These are phyloP conservation scores for Neofusicoccum ribis DNA, from an alignment of 2,329 filamentous ascomycete species.

Conservation along the genomic window DNA sequence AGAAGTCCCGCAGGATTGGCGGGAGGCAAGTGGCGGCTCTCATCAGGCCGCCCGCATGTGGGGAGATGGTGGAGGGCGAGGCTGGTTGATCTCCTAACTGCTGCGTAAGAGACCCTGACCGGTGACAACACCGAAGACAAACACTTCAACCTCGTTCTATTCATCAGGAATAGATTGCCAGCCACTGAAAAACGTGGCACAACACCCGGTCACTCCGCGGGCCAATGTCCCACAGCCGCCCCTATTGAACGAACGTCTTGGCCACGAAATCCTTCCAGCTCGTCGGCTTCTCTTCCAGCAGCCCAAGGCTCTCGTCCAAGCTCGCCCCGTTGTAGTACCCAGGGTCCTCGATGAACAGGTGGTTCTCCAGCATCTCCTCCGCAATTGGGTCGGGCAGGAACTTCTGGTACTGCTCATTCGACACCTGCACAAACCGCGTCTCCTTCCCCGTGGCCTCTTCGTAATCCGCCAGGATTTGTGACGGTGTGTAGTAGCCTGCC, in stretches of 20 bases:
- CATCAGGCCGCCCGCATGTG: conserved; percentile 5
- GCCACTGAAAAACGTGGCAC: too few species aligned
- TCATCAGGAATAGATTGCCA: too few species aligned
- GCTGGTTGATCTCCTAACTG: background rate
- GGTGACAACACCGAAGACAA: background rate
- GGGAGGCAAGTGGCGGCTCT: background rate
- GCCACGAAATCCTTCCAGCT: conserved; percentile 43
- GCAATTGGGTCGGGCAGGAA: conserved; percentile 42
- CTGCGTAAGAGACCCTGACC: background rate
- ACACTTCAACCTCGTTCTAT: too few species aligned
- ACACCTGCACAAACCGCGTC: conserved; percentile 38
- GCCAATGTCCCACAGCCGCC: background rate
- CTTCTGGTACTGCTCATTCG: conserved; percentile 45
- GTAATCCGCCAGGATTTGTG: conserved; percentile 37
- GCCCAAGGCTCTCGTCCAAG: conserved; percentile 41
- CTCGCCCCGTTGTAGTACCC: conserved; percentile 54
- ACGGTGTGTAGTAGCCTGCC: conserved; percentile 29
- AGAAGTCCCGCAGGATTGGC: background rate
- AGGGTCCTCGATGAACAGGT: conserved; percentile 52
- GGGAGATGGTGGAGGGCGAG: conserved; percentile 1
- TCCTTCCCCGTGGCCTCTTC: conserved; percentile 35
- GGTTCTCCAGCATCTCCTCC: conserved; percentile 56
- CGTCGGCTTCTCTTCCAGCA: conserved; percentile 38
- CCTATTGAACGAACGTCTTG: background rate
- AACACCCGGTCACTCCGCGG: too few species aligned